phyloP scores from a whole-genome alignment of 768 basidiomycete species.

The Phanerochaete sordida region DNA sequence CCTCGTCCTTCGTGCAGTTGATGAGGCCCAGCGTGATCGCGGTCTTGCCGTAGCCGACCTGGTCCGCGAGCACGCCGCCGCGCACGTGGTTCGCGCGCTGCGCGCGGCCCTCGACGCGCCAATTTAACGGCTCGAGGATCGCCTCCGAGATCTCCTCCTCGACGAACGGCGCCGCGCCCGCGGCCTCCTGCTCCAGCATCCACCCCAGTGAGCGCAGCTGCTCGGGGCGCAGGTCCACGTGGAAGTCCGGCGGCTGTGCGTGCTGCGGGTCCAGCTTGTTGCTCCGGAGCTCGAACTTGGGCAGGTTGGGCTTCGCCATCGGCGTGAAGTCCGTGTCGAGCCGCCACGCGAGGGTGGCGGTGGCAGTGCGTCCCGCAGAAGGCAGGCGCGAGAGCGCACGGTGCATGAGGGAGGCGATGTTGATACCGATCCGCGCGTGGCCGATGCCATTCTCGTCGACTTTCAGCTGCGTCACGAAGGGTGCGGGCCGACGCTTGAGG shows the following conservation, averaged over 20 bases:
- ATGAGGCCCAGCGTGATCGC: slow-evolving; percentile 91
- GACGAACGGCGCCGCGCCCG: slow-evolving; percentile 65
- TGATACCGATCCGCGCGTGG: slow-evolving; percentile 79
- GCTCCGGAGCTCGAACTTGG: slow-evolving; percentile 68
- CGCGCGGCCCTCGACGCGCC: slow-evolving; percentile 93
- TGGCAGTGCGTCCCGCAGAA: slow-evolving; percentile 36
- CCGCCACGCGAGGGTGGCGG: slow-evolving; percentile 67
- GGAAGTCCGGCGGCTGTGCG: slow-evolving; percentile 77
- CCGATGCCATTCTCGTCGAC: slow-evolving; percentile 61
- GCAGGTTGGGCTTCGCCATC: slow-evolving; percentile 56
- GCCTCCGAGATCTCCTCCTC: slow-evolving; percentile 96
- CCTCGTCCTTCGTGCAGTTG: slow-evolving; percentile 58
- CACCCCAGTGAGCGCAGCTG: slow-evolving; percentile 88
- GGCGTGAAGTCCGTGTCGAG: slow-evolving; percentile 65
- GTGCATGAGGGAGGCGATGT: slow-evolving; percentile 83
- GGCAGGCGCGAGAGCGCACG: slow-evolving; percentile 83
- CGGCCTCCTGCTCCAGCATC: slow-evolving; percentile 83
- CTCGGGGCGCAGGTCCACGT: slow-evolving; percentile 69
- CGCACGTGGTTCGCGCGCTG: slow-evolving; percentile 70
- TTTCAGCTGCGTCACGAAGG: slow-evolving; percentile 84
- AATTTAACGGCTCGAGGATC: slow-evolving; percentile 78
- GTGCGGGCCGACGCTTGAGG: slow-evolving; percentile 79
- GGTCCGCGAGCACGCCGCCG: slow-evolving; percentile 92
- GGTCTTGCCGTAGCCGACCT: slow-evolving; percentile 97
- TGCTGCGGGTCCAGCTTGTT: slow-evolving; percentile 74